Evolutionary conservation across 2,329 filamentous ascomycete species (phyloP).

Genomic region (Meredithiella fracta): DNA sequence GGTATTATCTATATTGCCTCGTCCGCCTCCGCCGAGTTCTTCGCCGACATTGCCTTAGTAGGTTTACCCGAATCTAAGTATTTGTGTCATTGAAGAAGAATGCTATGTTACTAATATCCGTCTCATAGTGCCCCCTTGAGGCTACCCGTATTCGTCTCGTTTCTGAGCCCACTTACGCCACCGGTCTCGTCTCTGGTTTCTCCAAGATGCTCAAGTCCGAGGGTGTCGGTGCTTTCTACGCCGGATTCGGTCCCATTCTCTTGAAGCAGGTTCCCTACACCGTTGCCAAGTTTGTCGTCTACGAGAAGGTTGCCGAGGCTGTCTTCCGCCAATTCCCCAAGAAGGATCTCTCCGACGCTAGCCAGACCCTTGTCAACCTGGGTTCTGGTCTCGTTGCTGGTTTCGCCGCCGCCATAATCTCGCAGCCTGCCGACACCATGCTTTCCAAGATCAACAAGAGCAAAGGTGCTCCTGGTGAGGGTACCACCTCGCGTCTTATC

Average conservation of each 20-base stretch:
- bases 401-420: conserved; percentile 73
- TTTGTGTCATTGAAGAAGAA: not conserved
- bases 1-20: conserved; percentile 67
- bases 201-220: conserved; percentile 68
- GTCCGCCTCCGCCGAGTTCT: conserved; percentile 48
- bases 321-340: conserved; percentile 58
- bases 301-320: conserved; percentile 69
- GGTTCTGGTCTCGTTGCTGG: conserved; percentile 30
- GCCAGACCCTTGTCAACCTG: conserved; percentile 71
- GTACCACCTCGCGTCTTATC: conserved; percentile 62
- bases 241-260: conserved; percentile 73
- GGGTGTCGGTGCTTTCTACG: conserved; percentile 76
- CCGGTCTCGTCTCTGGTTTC: conserved; percentile 63
- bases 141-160: conserved; percentile 88
- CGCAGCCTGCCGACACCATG: conserved; percentile 87
- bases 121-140: conserved; percentile 61
- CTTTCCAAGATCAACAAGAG: conserved; percentile 94
- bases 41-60: conserved; percentile 58
- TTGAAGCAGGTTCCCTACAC: conserved; percentile 85
- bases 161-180: conserved; percentile 71
- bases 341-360: conserved; percentile 45
- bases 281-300: conserved; percentile 90
- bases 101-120: not conserved
- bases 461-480: conserved; percentile 71
- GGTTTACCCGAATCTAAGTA: not conserved